Evolutionary conservation across 257 asterid species (phyloP).

Genomic region (Lycium barbarum): DNA sequence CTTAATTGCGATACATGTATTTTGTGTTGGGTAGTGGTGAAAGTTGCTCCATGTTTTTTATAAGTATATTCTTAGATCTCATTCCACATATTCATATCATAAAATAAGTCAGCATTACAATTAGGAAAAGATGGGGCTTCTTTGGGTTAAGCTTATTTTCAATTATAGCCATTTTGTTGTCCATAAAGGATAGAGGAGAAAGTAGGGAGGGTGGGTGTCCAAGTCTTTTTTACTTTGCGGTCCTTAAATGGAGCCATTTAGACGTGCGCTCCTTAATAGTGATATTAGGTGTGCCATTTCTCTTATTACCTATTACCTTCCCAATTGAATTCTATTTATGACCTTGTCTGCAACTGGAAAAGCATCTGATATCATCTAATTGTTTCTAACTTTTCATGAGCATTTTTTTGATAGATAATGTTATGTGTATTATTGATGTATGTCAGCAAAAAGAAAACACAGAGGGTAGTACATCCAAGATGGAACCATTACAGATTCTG

Average conservation of each 20-base stretch:
- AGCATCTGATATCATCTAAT: not conserved
- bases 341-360: slow-evolving; percentile 8
- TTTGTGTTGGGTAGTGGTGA: slow-evolving; percentile 19
- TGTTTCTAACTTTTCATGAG: slow-evolving; percentile 20
- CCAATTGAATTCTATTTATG: slow-evolving; percentile 17
- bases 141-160: slow-evolving; percentile 24
- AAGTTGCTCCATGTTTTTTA: not conserved
- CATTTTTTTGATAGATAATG: not conserved
- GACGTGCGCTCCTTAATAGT: slow-evolving; percentile 3
- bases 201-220: slow-evolving; percentile 8
- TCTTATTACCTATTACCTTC: slow-evolving; percentile 3
- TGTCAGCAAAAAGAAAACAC: not conserved
- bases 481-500: not conserved
- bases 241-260: not conserved
- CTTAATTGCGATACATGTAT: not conserved
- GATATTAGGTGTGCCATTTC: not conserved
- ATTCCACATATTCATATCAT: not conserved
- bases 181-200: slow-evolving; percentile 9
- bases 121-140: slow-evolving; percentile 26
- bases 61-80: not conserved
- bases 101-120: slow-evolving; percentile 17
- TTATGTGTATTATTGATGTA: not conserved
- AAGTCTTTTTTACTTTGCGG: not conserved
- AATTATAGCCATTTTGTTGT: not conserved
- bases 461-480: slow-evolving; percentile 5